Base-by-base conservation (phyloP, 75 land plant species). In the Sequoia sempervirens region DNA sequence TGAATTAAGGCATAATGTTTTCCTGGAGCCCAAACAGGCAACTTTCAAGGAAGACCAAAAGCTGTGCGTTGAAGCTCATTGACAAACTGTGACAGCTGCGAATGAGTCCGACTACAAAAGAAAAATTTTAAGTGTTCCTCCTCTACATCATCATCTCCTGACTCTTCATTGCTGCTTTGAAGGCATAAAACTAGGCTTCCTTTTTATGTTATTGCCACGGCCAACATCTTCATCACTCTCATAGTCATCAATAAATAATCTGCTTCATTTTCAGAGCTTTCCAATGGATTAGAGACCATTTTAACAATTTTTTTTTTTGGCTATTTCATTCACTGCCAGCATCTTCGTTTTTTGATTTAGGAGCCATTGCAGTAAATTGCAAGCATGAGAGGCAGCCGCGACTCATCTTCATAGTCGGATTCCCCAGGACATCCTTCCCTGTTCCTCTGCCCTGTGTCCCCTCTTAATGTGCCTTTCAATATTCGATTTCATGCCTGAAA, bases 71-170 rank as follows among this genome's bases (percentile, higher is more conserved):
- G 91, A 84, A 97, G 83, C 92, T 97, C 99, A 84, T 90, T 90
- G 73, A 97, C 87, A 82, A 97, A 97, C 86, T 97, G 99, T 5
- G 98, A 91, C 30, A 96, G 91, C 82, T 97, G 99, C 17, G 99
- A 97, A 87, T 96, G 99, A 26, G 99, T 97, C 75, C 99, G 81
- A 83, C 99, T 97, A 82, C 95, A 90, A 81, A 97, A 97, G 75
- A 89, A 97, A 53, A 97, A 89, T 86, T 96, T 97, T 83, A 91
- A 79, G 32, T 85, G 74, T 82, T 86, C 91, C 80, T 89, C 91
- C 23, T 85, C 88, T 66, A 76, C 58, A 69, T 53, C 83, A 80
- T 79, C 74, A 26, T 83, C 87, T 83, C 74, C 82, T 52, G 58
- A 90, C 82, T 84, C 90, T 81, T 47, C 86, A 81, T 75, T 26